phyloP scores from a whole-genome alignment of 768 basidiomycete genomes.

The Suillus sp. region DNA sequence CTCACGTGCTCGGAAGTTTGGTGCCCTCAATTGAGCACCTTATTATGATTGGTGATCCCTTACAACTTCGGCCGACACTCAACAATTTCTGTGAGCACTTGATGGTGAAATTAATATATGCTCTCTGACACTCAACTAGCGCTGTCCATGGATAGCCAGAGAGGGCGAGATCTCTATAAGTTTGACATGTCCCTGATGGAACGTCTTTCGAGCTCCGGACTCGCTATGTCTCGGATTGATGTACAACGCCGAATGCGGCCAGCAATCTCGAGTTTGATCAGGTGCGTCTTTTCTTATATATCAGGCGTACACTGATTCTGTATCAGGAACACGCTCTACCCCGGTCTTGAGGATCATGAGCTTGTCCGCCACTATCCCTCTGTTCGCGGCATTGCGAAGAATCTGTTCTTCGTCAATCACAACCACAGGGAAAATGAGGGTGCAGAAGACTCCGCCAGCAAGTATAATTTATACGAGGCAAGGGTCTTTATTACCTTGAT shows the following conservation, averaged over 20 bases:
- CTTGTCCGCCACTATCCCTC: constrained; percentile 51
- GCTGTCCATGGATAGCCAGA: constrained; percentile 67
- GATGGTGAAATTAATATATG: not conserved
- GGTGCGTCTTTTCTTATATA: constrained; percentile 13
- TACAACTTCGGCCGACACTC: constrained; percentile 70
- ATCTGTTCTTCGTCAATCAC: constrained; percentile 72
- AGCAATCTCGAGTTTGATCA: constrained; percentile 55
- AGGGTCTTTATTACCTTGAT: constrained; percentile 43
- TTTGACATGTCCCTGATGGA: constrained; percentile 82
- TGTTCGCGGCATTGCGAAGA: constrained; percentile 62
- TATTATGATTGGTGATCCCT: constrained; percentile 80
- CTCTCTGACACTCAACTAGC: constrained; percentile 38
- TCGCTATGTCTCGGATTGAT: constrained; percentile 69
- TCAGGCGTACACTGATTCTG: not conserved
- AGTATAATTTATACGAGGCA: constrained; percentile 73
- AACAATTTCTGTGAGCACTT: constrained; percentile 57
- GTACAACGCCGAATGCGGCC: constrained; percentile 80
- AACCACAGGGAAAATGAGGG: constrained; percentile 59
- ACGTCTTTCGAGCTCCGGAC: constrained; percentile 55
- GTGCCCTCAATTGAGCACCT: constrained; percentile 71
- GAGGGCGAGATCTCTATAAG: constrained; percentile 55
- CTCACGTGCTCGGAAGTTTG: constrained; percentile 66
- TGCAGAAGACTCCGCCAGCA: constrained; percentile 63
- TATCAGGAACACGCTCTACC: constrained; percentile 60
- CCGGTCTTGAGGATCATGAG: constrained; percentile 57